phyloP scores from a whole-genome alignment of 257 asterid genomes.

The Nicotiana tabacum region DNA sequence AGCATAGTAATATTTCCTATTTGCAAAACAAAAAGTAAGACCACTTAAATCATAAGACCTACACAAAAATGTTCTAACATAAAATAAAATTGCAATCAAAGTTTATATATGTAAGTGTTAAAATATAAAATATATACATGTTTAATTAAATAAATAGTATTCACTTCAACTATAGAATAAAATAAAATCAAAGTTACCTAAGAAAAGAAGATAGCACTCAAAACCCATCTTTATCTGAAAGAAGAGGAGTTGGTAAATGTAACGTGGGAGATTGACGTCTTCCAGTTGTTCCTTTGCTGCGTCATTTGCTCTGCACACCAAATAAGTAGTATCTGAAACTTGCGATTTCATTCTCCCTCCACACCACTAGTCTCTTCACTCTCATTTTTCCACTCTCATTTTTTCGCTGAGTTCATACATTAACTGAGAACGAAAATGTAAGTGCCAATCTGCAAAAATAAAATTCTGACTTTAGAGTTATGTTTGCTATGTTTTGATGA shows the following conservation, averaged over 20 bases:
- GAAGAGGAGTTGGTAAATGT: slow-evolving; percentile 1
- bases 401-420: not conserved
- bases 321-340: not conserved
- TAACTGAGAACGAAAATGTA: not conserved
- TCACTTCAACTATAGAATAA: no score
- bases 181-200: no score
- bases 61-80: no score
- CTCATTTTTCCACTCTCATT: not conserved
- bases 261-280: slow-evolving; percentile 4
- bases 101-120: no score
- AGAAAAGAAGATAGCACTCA: no score
- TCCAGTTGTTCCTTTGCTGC: not conserved
- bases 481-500: not conserved
- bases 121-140: no score
- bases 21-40: no score
- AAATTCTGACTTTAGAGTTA: not conserved
- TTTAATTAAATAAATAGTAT: no score
- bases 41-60: no score
- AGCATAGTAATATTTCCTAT: no score
- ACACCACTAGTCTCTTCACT: not conserved
- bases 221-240: not conserved
- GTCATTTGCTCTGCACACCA: not conserved
- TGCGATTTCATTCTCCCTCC: not conserved
- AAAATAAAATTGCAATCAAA: no score
- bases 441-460: not conserved